A percentile compares a stretch with the other conserved stretches of the same genome.
These are phyloP conservation scores for Lentinula edodes DNA, from an alignment of 768 basidiomycete species.

Conservation along the genomic window DNA sequence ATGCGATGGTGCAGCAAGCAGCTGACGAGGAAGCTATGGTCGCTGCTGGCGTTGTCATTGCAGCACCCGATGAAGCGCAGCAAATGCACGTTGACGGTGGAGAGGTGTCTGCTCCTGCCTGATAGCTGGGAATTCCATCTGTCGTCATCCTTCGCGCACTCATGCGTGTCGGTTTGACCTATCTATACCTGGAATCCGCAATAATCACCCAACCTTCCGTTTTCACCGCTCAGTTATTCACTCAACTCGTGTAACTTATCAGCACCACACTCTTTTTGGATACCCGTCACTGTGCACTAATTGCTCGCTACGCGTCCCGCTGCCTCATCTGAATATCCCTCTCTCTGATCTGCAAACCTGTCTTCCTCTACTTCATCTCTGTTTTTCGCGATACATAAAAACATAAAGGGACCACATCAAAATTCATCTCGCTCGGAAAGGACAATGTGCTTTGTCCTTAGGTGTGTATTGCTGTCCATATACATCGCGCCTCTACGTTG, in stretches of 20 bases:
- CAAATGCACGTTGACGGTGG: constrained; percentile 42
- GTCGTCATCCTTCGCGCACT: constrained; percentile 5
- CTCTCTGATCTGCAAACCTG: background rate
- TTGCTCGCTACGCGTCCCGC: background rate
- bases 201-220: background rate
- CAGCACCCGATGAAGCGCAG: constrained; percentile 24
- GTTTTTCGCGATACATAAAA: constrained; percentile 1
- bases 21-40: constrained; percentile 27
- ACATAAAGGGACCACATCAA: constrained; percentile 4
- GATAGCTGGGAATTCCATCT: background rate
- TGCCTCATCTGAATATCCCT: background rate
- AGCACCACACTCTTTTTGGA: constrained; percentile 7
- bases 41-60: constrained; percentile 26
- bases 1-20: constrained; percentile 29
- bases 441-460: background rate
- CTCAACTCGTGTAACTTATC: constrained; percentile 2
- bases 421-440: background rate
- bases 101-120: constrained; percentile 24
- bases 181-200: constrained; percentile 2
- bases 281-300: constrained; percentile 5
- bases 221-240: background rate
- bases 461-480: background rate
- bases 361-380: background rate
- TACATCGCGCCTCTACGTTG: background rate
- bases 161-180: constrained; percentile 12